A percentile compares a stretch with the other conserved stretches of the same genome.
These are phyloP conservation scores for Malus hybrid DNA, from an alignment of 331 rosid genomes.

Conservation along the genomic window DNA sequence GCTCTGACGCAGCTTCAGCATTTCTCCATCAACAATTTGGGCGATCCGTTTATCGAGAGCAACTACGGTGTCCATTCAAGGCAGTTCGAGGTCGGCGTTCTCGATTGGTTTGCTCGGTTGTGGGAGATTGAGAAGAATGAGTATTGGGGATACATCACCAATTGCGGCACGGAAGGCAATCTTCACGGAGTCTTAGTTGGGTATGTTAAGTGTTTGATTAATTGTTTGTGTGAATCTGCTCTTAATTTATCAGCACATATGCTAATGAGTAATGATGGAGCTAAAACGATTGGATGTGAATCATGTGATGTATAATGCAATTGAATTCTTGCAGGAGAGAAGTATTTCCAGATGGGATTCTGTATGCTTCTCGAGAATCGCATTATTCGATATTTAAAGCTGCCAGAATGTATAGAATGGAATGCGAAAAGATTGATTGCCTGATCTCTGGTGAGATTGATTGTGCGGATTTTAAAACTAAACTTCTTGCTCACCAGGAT, in stretches of 20 bases:
- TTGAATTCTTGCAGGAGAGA: slow-evolving; percentile 49
- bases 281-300: neutral
- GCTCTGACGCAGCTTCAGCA: slow-evolving; percentile 80
- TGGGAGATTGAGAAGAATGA: slow-evolving; percentile 87
- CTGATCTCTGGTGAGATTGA: slow-evolving; percentile 65
- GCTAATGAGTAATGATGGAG: neutral
- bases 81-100: slow-evolving; percentile 86
- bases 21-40: slow-evolving; percentile 88
- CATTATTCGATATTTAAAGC: slow-evolving; percentile 76
- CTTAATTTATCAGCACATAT: neutral
- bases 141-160: slow-evolving; percentile 96
- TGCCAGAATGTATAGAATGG: slow-evolving; percentile 70
- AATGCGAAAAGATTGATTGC: slow-evolving; percentile 41
- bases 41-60: slow-evolving; percentile 94
- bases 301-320: neutral
- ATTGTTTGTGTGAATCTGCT: neutral
- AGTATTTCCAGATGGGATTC: slow-evolving; percentile 52
- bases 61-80: slow-evolving; percentile 96
- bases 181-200: slow-evolving; percentile 85
- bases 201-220: slow-evolving; percentile 29
- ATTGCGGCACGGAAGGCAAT: slow-evolving; percentile 95
- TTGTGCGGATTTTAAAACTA: slow-evolving; percentile 45
- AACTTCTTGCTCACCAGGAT: slow-evolving; percentile 35
- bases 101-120: slow-evolving; percentile 90
- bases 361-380: slow-evolving; percentile 56